Evolutionary conservation across 2,329 filamentous ascomycete species (phyloP), one percentile per base, ranked within the genome.

Genomic region (Aspergillus jensenii): DNA sequence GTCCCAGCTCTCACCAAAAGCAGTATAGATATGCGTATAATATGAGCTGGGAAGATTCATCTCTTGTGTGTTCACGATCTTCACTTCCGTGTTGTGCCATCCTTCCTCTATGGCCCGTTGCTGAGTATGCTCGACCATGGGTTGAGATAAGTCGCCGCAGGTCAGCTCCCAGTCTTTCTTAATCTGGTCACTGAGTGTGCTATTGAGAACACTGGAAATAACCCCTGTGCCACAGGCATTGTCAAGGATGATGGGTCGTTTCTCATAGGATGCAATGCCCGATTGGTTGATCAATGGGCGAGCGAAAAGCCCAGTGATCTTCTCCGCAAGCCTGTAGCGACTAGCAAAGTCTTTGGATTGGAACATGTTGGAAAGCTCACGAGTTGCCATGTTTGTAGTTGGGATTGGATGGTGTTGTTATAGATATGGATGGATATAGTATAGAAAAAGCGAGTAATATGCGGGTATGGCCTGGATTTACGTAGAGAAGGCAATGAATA

Each of bases 161-260:
- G 82, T 65, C 53, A 85, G 74, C 21, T 73, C 75, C 68, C 82
- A 82, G 53, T 68, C 65, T 8, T 65, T 67, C 19, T 82, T 71
- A 5, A 78, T 68, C 1, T 76, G 64, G 7, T 66, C 68, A 12
- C 74, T 61, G 14, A 85, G 58, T 3, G 64, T 67, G 9, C 67
- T 66, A 56, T 82, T 77, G 14, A 84, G 63, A 25, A 78, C 68
- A 8, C 78, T 76, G 1, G 78, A 79, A 12, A 84, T 72, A 15
- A 82, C 74, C 0, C 82, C 84, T 4, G 76, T 74, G 0, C 83
- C 83, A 55, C 83, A 85, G 6, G 80, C 82, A 60, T 78, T 79
- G 58, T 86, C 84, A 11, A 86, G 66, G 23, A 85, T 59, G 7
- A 69, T 62, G 2, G 74, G 61, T 14, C 68, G 63, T 9, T 54